phyloP scores from a whole-genome alignment of 371 early-diverging fungal species.

The Batkoa obscura region DNA sequence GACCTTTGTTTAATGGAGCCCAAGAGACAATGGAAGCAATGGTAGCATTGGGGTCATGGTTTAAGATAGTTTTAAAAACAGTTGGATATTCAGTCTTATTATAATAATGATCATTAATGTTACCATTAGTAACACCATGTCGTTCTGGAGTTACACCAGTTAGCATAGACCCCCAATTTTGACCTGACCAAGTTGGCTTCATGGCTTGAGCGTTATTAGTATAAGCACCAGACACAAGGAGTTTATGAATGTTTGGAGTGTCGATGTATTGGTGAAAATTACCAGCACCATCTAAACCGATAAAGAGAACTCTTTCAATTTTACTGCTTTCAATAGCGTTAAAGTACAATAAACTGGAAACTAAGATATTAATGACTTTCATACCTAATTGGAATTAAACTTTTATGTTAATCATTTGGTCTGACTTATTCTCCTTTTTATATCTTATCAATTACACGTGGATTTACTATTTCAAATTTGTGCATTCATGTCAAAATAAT shows the following conservation, averaged over 20 bases:
- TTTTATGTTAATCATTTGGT: too few species aligned
- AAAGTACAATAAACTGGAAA: too few species aligned
- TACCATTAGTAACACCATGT: slow-evolving; percentile 7
- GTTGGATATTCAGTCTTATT: slow-evolving; percentile 7
- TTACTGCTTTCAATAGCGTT: neutral
- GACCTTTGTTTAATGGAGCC: slow-evolving; percentile 8
- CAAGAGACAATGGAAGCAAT: slow-evolving; percentile 6
- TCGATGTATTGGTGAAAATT: neutral
- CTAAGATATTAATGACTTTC: too few species aligned
- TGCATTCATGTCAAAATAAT: too few species aligned
- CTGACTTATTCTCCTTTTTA: too few species aligned
- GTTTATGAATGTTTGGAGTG: neutral
- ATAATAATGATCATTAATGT: slow-evolving; percentile 1
- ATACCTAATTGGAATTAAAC: too few species aligned
- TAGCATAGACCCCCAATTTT: slow-evolving; percentile 10
- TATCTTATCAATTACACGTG: too few species aligned
- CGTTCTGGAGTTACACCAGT: slow-evolving; percentile 6
- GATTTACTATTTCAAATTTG: too few species aligned
- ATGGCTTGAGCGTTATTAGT: neutral
- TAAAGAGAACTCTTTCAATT: neutral
- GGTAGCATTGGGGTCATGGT: neutral
- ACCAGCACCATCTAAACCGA: slow-evolving; percentile 2
- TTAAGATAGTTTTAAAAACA: slow-evolving; percentile 6
- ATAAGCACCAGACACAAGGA: neutral
- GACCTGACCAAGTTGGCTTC: slow-evolving; percentile 6